A percentile compares a stretch with the other conserved stretches of the same genome.
These are phyloP conservation scores for Fusarium beomiforme DNA, from an alignment of 2,329 filamentous ascomycete species.

Conservation along the genomic window DNA sequence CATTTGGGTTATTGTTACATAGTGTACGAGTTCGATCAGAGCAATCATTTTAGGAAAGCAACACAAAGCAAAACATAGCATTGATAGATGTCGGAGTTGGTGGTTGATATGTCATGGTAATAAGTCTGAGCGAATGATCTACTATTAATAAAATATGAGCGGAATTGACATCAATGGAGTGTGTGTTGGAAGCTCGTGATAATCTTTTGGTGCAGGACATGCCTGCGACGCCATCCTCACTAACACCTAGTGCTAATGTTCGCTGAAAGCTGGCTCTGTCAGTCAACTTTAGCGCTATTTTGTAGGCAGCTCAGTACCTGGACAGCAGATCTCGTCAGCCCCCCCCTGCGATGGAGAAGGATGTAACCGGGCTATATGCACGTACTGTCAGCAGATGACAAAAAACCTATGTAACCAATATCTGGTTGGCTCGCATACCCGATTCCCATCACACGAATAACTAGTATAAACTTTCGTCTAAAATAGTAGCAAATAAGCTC, in stretches of 20 bases:
- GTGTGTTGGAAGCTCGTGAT: too few relatives aligned
- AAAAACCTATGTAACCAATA: too few relatives aligned
- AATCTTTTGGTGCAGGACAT: background rate
- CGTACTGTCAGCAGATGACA: too few relatives aligned
- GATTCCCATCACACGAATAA: too few relatives aligned
- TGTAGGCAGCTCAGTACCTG: too few relatives aligned
- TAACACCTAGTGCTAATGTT: too few relatives aligned
- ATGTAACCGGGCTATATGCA: too few relatives aligned
- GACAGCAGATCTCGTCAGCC: too few relatives aligned
- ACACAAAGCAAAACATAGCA: slow-evolving; percentile 8
- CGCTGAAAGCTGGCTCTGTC: background rate
- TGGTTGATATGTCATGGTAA: background rate
- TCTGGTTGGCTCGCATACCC: too few relatives aligned
- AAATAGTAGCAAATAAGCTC: background rate
- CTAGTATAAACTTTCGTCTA: too few relatives aligned
- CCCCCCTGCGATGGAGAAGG: too few relatives aligned
- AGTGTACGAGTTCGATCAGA: slow-evolving; percentile 24
- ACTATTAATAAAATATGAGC: slow-evolving; percentile 10
- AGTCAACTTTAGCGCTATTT: too few relatives aligned
- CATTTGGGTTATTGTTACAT: background rate
- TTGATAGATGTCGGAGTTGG: slow-evolving; percentile 8
- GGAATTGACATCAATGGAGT: background rate
- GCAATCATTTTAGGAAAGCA: slow-evolving; percentile 13
- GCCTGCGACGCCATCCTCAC: background rate
- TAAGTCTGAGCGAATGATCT: background rate